Base-by-base conservation (phyloP, 441 rosid species). In the Bocquillonia castaneifolia region DNA sequence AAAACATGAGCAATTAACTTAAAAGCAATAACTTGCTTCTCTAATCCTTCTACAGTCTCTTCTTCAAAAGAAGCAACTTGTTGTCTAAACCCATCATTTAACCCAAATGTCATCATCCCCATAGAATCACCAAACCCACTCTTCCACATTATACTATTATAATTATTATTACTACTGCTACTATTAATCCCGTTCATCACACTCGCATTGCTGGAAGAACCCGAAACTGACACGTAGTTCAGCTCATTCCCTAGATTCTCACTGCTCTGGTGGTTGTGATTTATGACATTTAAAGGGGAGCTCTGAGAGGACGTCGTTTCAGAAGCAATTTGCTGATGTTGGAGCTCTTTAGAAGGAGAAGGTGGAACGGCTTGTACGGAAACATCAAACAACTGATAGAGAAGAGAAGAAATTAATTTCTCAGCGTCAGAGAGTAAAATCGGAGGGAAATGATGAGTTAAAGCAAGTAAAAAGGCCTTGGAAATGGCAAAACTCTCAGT, bases 21-120 rank as follows among this genome's bases (percentile, higher is more conserved):
- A 66, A 80, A 91, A 4, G 93, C 90, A 79, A 92, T 81, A 75
- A 88, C 96, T 62, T 88, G 98, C 82, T 84, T 95, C 85, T 95
- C 98, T 87, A 92, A 81, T 72, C 80, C 84, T 79, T 89, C 93
- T 47, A 88, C 78, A 59, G 88, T 78, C 80, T 87, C 98, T 55
- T 90, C 99, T 83, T 95, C 98, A 34, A 85, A 90, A 6, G 82
- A 84, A 77, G 88, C 88, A 64, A 85, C 83, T 56, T 79, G 92
- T 62, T 82, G 92, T 77, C 80, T 81, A 63, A 76, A 77, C 68
- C 87, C 86, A 64, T 84, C 87, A 67, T 78, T 81, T 53, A 68
- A 78, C 50, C 88, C 90, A 47, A 77, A 69, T 74, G 72, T 77
- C 72, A 74, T 72, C 10, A 76, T 72, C 8, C 76, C 80, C 55